Evolutionary conservation across 352 stramenopile genomes (phyloP).

Genomic region (Phytophthora idaei): DNA sequence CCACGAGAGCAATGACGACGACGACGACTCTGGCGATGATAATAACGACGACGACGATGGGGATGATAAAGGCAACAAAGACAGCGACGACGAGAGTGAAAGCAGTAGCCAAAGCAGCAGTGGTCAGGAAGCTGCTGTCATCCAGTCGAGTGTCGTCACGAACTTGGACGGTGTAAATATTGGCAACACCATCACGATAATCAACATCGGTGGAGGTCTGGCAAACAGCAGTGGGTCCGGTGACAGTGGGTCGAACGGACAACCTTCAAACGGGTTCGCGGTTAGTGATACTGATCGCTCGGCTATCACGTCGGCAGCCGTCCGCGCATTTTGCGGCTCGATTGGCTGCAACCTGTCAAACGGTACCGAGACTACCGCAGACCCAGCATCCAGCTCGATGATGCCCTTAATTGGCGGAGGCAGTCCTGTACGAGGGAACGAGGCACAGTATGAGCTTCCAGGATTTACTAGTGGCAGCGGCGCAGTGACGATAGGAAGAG

Average conservation of each 20-base stretch:
- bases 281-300: conserved; percentile 16
- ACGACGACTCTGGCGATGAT: conserved; percentile 2
- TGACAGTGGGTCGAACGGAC: conserved; percentile 4
- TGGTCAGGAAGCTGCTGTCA: conserved; percentile 11
- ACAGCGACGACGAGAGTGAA: conserved; percentile 13
- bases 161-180: conserved; percentile 43
- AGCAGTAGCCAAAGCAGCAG: conserved; percentile 9
- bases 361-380: not conserved
- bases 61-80: conserved; percentile 2
- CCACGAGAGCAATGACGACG: conserved; percentile 7
- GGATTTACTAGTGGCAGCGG: not conserved
- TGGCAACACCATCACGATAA: conserved; percentile 47
- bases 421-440: conserved; percentile 2
- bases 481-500: not conserved
- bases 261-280: not conserved
- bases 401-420: not conserved
- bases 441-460: not conserved
- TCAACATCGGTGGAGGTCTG: conserved; percentile 34
- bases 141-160: conserved; percentile 36
- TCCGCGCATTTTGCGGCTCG: conserved; percentile 28
- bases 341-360: conserved; percentile 17
- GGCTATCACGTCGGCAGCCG: conserved; percentile 25
- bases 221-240: not conserved
- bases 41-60: conserved; percentile 14
- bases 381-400: not conserved